Base-by-base conservation (phyloP, 805 yeast species). In the Brettanomyces bruxellensis region DNA sequence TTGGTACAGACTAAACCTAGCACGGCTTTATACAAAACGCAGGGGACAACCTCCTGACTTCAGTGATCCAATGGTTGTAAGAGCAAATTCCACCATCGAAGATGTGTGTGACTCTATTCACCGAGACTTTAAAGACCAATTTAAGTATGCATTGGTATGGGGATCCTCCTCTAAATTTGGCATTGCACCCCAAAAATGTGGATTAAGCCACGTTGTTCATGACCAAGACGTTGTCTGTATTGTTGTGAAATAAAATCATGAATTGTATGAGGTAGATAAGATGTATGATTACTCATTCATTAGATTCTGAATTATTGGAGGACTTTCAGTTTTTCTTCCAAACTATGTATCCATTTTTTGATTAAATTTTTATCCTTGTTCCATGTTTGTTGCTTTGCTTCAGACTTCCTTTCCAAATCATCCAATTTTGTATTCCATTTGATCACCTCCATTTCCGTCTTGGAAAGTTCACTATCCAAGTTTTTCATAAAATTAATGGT, bases 161-260 rank as follows among this genome's bases (percentile, higher is more conserved):
- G 99, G 99, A 0, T 80, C 90, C 1, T 83, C 95, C 41, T 85
- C 97, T 5, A 93, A 93, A 62, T 62, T 61, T 38, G 67, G 67
- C 14, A 95, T 88, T 61, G 86, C 91, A 34, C 98, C 98, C 4
- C 99, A 91, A 60, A 91, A 91, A 61, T 91, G 98, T 71, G 98
- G 99, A 0, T 70, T 91, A 47, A 76, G 61, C 51, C 99, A 91
- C 62, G 69, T 70, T 35, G 83, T 93, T 12, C 79, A 86, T 55
- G 98, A 91, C 61, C 97, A 90, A 60, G 99, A 91, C 61, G 99
- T 91, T 14, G 91, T 93, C 23, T 83, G 93, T 44, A 79, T 91
- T 47, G 88, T 91, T 43, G 80, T 96, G 22, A 91, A 89, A 68
- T 89, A 71, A 53, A 24, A 9, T 34, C 39, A 37, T 32, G 24